phyloP scores from a whole-genome alignment of 805 yeast genomes.

The Ogataea populi-albae region DNA sequence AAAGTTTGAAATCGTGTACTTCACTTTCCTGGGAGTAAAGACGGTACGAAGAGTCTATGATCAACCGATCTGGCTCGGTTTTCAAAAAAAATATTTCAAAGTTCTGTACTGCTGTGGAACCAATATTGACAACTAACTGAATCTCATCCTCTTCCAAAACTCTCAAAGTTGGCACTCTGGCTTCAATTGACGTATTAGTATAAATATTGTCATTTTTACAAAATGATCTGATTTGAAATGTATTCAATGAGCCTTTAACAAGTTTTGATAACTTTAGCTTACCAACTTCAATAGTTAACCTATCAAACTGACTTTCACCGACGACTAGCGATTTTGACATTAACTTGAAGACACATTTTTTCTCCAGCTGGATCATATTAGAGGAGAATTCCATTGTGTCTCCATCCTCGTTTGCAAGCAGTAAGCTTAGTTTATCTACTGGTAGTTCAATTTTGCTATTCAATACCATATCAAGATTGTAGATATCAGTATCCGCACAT shows the following conservation, averaged over 20 bases:
- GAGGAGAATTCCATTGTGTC: conserved; percentile 18
- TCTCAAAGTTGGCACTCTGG: conserved; percentile 23
- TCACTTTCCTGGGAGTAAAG: conserved; percentile 8
- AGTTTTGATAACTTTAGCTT: conserved; percentile 20
- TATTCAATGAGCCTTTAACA: conserved; percentile 11
- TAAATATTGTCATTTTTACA: conserved; percentile 6
- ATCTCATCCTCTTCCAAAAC: conserved; percentile 29
- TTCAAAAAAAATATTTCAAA: conserved; percentile 23
- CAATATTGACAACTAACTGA: conserved; percentile 19
- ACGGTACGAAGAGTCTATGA: conserved; percentile 15
- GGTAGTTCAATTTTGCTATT: conserved; percentile 24
- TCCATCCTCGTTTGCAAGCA: conserved; percentile 11
- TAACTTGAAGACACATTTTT: conserved; percentile 13
- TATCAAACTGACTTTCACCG: conserved; percentile 22
- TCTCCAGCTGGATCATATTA: conserved; percentile 7
- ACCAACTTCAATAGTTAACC: conserved; percentile 20
- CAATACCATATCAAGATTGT: conserved; percentile 36
- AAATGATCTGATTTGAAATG: conserved; percentile 20
- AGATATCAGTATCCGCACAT: conserved; percentile 35
- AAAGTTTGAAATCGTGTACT: conserved; percentile 14
- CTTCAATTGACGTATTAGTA: conserved; percentile 21
- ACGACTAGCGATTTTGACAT: conserved; percentile 18
- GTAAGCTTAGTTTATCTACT: conserved; percentile 17
- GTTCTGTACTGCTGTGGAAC: conserved; percentile 16
- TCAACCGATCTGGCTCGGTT: conserved; percentile 30